Evolutionary conservation across 1,284 basidiomycete species (phyloP), one percentile per base, ranked within the genome.

Genomic region (Inonotus obliquus): DNA sequence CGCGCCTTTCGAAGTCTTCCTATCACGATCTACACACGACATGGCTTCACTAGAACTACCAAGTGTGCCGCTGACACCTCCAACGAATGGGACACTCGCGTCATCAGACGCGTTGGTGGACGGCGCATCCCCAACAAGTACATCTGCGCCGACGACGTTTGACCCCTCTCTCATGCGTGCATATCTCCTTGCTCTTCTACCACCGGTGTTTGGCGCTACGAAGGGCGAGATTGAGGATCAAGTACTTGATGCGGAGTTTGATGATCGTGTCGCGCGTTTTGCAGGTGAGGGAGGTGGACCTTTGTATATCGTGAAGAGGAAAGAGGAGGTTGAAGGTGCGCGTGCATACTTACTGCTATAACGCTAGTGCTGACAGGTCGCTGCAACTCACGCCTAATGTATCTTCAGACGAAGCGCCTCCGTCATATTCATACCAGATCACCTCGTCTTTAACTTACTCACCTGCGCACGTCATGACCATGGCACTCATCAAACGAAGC

Each of bases 401-500:
- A 61, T 70, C 3, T 27, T 48, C 69, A 86, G 86, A 87, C 71
- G 88, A 91, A 63, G 75, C 76, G 44, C 77, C 79, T 49, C 80
- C 82, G 37, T 81, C 79, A 23, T 87, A 85, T 72, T 77, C 80
- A 51, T 94, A 93, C 72, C 78, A 84, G 39, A 79, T 95, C 59
- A 85, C 89, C 10, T 75, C 84, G 7, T 85, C 89, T 60, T 81
- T 94, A 29, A 81, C 83, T n/a, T 95, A 97, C 75, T 87, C 93
- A 54, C 77, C 89, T 10, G 84, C 86, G 41, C 87, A 93, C 76
- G 81, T 89, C 60, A 91, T 89, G 9, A 96, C 94, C 0, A 84
- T 99, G 55, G 95, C 95, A 37, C 83, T 98, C 72, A 97, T 99
- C 80, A 98, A 98, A 75, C 89, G 95, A 53, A 85, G 86, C 7